Evolutionary conservation across 2,329 filamentous ascomycete genomes (phyloP), one percentile per base, ranked within the genome.

Genomic region (Aspergillus candidus): DNA sequence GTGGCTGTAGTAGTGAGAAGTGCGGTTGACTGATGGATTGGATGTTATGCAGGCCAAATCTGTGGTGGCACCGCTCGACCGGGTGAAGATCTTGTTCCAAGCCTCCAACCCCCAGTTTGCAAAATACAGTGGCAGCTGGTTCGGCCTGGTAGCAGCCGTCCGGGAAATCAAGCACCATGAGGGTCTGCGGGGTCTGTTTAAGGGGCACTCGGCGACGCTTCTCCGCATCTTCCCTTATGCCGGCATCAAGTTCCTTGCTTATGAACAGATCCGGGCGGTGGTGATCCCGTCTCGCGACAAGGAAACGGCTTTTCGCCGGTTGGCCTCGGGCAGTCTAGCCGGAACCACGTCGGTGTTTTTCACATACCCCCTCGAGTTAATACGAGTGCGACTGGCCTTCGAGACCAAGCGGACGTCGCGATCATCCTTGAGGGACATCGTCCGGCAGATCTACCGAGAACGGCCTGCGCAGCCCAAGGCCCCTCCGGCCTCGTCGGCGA

Each of bases 1-100:
- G 37, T 15, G 35, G 22, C 18, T 32, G 12, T 13, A 40, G 41
- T 10, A 14, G 11, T 27, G 13, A 14, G 17, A n/a, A 7, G 17
- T 30, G n/a, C 34, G 39, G 44, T 31, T 36, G 14, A 44, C 48
- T 45, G 43, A 53, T 29, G 7, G 27, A 35, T 22, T 32, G 30
- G 46, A 14, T 41, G 35, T 32, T 5, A 11, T 46, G 40, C 56
- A 95, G 89, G 93, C 86, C 49, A 98, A 98, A 75, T 96, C 91
- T 0, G 75, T 94, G 6, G 94, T 98, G 32, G 93, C 89, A 17
- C 93, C 93, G 17, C 85, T 98, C 52, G 93, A 98, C 70, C 84
- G 93, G 54, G 93, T 98, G 60, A 98, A 98, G 71, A 98, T 98
- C 61, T 84, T 98, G 44, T 97, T 98, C 71, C 93, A 98, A 67